These are phyloP conservation scores for Myxozyma melibiosi DNA, from an alignment of 805 yeast genomes.

Conservation along the genomic window DNA sequence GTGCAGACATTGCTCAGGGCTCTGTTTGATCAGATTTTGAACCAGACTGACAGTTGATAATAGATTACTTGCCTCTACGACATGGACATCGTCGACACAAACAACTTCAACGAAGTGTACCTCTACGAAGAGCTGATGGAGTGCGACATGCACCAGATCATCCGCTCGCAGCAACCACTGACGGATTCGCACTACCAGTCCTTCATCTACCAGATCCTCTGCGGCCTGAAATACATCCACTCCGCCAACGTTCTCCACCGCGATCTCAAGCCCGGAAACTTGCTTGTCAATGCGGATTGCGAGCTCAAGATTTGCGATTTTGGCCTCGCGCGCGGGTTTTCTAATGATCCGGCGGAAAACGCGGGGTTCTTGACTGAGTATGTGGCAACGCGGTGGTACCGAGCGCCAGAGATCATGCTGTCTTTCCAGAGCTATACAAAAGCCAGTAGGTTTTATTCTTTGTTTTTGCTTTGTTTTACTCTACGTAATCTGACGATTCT, in stretches of 20 bases:
- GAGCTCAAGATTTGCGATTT: slow-evolving; percentile 95
- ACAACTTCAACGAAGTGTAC: slow-evolving; percentile 85
- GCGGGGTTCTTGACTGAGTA: slow-evolving; percentile 96
- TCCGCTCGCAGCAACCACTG: slow-evolving; percentile 87
- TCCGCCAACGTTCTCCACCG: slow-evolving; percentile 91
- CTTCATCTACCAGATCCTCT: slow-evolving; percentile 85
- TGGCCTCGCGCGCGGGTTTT: slow-evolving; percentile 91
- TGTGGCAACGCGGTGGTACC: slow-evolving; percentile 98
- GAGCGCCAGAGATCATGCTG: slow-evolving; percentile 97
- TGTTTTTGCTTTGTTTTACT: not conserved
- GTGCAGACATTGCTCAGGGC: too few species aligned
- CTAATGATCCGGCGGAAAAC: slow-evolving; percentile 77
- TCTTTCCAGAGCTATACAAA: slow-evolving; percentile 92
- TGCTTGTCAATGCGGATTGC: slow-evolving; percentile 93
- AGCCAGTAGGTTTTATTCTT: slow-evolving; percentile 53
- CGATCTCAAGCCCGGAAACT: slow-evolving; percentile 91
- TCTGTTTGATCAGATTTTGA: not conserved
- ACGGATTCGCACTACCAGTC: slow-evolving; percentile 93
- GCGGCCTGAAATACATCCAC: slow-evolving; percentile 88
- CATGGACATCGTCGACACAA: slow-evolving; percentile 81
- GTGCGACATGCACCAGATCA: slow-evolving; percentile 97
- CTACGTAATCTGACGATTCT: not conserved
- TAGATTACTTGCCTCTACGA: slow-evolving; percentile 89
- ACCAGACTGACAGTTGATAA: not conserved
- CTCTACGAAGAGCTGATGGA: slow-evolving; percentile 97